Base-by-base conservation (phyloP, 208 protist species). In the Porcisia hertigi region DNA sequence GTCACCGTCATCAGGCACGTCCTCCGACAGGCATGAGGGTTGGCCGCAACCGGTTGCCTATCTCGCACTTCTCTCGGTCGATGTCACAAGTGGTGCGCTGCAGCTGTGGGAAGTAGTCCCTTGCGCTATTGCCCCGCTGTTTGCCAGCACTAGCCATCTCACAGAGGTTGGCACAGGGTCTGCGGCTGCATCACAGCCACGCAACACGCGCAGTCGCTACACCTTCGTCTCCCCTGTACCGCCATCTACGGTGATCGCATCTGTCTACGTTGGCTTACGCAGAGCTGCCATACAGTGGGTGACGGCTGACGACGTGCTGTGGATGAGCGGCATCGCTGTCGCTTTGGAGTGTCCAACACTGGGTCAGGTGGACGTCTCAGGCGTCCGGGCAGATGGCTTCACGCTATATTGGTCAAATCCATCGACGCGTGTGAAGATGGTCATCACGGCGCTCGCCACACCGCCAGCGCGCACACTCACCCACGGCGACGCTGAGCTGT, bases 181-280 rank as follows among this genome's bases (percentile, higher is more conserved):
- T 12, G 7, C 7, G 5, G 25, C n/a, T n/a, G 57, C 14, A 11
- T 4, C 8, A 20, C 59, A 39, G 18, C 45, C 16, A 25, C 30
- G 34, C 43, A n/a, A 12, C 5, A 52, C 47, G 11, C 62, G 36
- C 12, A 54, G 36, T 34, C 64, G n/a, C 3, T 63, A 73, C 75
- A 67, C 66, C 12, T 73, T 79, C 57, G 25, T 18, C 4, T 23
- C 66, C 6, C 30, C 2, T 2, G 43, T 79, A 34, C 25, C 75
- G 2, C 55, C 75, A 3, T 52, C 34, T 7, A 62, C 39, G 1
- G 75, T 67, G 30, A 59, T 79, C 45, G 75, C 75, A 34, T 62
- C 72, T 11, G 66, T 79, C 8, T 79, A 79, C 67, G 45, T 79
- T 16, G 75, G 75, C 6, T 25, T 79, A 4, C 66, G 66, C 16